Evolutionary conservation across 805 yeast genomes (phyloP), one percentile per base, ranked within the genome.

Genomic region (Komagataella phaffii): DNA sequence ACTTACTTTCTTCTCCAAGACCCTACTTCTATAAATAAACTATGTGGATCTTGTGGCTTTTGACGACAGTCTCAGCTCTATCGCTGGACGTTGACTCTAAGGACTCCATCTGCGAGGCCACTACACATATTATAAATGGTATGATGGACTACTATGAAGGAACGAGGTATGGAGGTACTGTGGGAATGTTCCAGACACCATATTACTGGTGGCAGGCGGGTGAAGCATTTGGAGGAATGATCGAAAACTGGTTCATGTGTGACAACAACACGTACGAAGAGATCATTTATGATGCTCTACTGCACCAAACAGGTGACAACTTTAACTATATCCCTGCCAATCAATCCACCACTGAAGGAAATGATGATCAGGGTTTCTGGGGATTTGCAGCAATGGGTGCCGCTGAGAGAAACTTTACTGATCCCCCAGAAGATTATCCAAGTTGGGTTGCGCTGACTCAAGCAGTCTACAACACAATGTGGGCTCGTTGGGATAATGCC

Each of bases 131-230:
- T 19, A 73, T 81, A 14, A 64, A 71, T 21, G 93, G 91, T 52
- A 64, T 83, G 56, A 70, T 85, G 72, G 80, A 80, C 64, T 85
- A 85, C 65, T 85, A 85, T 65, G 76, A 76, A 57, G 88, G 88
- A 30, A 57, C 65, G 55, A 64, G 74, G 43, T 64, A 73, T 46
- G 97, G 96, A 43, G 85, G 90, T 7, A 77, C 89, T 3, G 72
- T 86, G 24, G 99, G 98, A 46, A 81, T 85, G 89, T 90, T 93
- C 65, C 71, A 82, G 10, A 70, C 74, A 61, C 98, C 98, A 0
- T 90, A 91, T 73, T 91, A 91, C 74, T 91, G 98, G 99, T 90
- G 97, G 97, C 88, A 89, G 69, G 96, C 97, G 7, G 98, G 98
- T 57, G 95, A 90, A 54, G 96, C 91, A 1, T 88, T 89, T 87